Conservation (phyloP, 176 grass and related monocot species). For the Ananas comosus region DNA sequence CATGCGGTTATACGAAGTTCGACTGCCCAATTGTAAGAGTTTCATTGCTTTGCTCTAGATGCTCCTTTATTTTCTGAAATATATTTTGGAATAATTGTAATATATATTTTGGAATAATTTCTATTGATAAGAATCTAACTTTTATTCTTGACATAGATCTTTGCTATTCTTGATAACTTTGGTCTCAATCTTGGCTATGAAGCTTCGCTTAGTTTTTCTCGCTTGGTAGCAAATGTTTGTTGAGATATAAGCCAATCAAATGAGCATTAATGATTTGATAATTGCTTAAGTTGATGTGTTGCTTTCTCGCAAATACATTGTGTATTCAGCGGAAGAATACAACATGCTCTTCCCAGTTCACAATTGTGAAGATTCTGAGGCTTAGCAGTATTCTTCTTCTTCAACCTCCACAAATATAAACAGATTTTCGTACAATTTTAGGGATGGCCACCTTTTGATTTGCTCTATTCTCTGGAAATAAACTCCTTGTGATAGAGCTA, state of each 20-base stretch:
- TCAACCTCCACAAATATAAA: too few relatives aligned
- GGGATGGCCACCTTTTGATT: too few relatives aligned
- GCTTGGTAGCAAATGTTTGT: too few relatives aligned
- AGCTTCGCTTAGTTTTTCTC: background rate
- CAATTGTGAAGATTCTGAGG: too few relatives aligned
- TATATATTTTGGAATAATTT: background rate
- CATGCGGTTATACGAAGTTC: slow-evolving; percentile 73
- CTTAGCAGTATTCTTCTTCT: too few relatives aligned
- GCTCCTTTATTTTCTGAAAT: slow-evolving; percentile 18
- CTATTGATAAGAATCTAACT: background rate
- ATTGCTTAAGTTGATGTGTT: background rate
- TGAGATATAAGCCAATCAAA: background rate
- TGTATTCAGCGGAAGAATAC: background rate
- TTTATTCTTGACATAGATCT: background rate
- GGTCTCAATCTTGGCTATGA: background rate
- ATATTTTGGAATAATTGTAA: background rate
- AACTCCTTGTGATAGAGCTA: too few relatives aligned
- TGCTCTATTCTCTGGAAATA: too few relatives aligned
- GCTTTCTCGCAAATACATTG: background rate
- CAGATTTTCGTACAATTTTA: too few relatives aligned
- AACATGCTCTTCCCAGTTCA: too few relatives aligned
- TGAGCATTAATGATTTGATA: background rate
- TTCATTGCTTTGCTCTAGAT: background rate
- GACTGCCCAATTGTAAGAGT: slow-evolving; percentile 85
- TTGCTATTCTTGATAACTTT: background rate